phyloP scores from a whole-genome alignment of 208 protist genomes.

The Crithidia fasciculata region DNA sequence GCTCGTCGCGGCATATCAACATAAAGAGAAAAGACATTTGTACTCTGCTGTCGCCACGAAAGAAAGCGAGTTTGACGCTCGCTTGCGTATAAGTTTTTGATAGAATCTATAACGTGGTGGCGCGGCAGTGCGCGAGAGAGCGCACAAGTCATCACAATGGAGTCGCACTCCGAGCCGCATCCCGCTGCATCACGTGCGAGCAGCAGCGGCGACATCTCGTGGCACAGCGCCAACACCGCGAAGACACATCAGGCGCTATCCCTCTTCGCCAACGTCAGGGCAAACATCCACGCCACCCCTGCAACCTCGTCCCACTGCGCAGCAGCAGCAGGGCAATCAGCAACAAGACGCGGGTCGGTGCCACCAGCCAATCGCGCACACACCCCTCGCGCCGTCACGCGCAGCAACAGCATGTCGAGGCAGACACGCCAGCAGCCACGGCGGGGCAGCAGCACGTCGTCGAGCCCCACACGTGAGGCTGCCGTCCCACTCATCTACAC shows the following conservation, averaged over 20 bases:
- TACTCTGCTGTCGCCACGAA: background rate
- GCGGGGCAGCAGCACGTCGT: background rate
- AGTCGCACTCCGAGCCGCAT: background rate
- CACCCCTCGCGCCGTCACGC: background rate
- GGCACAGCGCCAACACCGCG: constrained; percentile 21
- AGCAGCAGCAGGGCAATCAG: background rate
- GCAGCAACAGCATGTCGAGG: background rate
- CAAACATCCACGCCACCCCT: constrained; percentile 6
- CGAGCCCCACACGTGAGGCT: background rate
- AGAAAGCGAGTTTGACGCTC: background rate
- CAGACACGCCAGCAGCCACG: background rate
- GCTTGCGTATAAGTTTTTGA: no score
- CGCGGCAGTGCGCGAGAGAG: no score
- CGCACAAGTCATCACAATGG: background rate
- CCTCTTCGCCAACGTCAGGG: constrained; percentile 21
- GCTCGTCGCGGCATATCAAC: no score
- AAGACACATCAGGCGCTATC: constrained; percentile 33
- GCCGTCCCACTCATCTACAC: constrained; percentile 12
- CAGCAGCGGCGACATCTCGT: constrained; percentile 8
- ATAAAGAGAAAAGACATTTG: no score
- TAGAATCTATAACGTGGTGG: no score
- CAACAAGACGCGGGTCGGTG: background rate
- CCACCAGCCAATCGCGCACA: background rate
- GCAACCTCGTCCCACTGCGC: background rate
- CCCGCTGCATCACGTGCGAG: background rate